Conservation (phyloP, 192 early-diverging fungal genomes). For the Lobosporangium transversale region DNA sequence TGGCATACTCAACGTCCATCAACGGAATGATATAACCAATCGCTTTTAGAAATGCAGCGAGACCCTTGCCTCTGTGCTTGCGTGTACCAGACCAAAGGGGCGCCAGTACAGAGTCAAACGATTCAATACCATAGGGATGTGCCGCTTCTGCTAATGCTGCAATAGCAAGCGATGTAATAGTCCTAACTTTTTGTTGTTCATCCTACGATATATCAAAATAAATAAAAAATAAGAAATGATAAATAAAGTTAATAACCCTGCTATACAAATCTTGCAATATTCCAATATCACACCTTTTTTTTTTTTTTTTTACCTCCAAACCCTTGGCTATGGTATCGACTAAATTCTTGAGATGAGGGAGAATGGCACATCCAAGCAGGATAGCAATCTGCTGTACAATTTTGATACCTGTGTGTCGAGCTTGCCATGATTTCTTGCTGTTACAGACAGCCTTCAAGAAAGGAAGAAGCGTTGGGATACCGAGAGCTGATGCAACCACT, state of each 20-base stretch:
- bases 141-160: conserved; percentile 96
- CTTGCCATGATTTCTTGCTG: conserved; percentile 98
- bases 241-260: too few relatives aligned
- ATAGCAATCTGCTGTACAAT: conserved; percentile 98
- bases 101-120: conserved; percentile 89
- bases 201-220: conserved; percentile 60
- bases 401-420: conserved; percentile 97
- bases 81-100: conserved; percentile 95
- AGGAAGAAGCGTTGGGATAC: conserved; percentile 92
- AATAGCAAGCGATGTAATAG: conserved; percentile 93
- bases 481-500: conserved; percentile 95
- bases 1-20: conserved; percentile 96
- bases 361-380: conserved; percentile 90
- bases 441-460: conserved; percentile 96
- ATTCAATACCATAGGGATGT: conserved; percentile 98
- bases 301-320: conserved; percentile 68
- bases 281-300: too few relatives aligned
- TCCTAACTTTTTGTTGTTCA: conserved; percentile 96
- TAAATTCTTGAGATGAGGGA: conserved; percentile 93
- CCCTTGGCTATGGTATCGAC: conserved; percentile 93
- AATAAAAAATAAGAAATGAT: background rate
- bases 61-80: conserved; percentile 93
- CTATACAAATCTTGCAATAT: too few relatives aligned
- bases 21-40: conserved; percentile 98
- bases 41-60: conserved; percentile 98